Evolutionary conservation across 306 rosid species (phyloP).

Genomic region (Prunus campanulata): DNA sequence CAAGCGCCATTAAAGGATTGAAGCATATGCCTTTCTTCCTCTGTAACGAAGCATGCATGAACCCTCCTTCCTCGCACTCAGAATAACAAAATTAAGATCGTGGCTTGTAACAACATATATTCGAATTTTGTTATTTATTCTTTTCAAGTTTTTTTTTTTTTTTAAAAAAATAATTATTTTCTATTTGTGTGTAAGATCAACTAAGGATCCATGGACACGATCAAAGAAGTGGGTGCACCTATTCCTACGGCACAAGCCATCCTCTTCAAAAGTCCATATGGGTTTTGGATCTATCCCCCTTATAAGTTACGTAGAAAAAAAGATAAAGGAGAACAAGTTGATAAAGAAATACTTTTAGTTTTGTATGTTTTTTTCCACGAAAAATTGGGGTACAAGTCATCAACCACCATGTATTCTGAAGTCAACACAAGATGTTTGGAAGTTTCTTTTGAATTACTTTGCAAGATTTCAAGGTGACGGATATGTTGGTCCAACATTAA

Average conservation of each 20-base stretch:
- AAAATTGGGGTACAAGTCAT: background rate
- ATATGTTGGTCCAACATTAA: no score
- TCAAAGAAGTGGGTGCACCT: background rate
- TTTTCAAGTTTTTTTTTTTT: no score
- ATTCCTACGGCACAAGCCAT: background rate
- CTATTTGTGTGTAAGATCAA: no score
- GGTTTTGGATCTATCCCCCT: background rate
- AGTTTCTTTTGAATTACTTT: background rate
- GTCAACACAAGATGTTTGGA: background rate
- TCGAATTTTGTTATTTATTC: background rate
- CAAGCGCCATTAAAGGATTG: background rate
- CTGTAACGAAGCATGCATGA: background rate
- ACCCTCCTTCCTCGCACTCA: background rate
- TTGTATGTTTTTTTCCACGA: background rate
- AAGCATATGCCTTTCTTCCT: slow-evolving; percentile 6
- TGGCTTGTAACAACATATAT: background rate
- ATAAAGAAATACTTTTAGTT: background rate
- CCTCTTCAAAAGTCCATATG: background rate
- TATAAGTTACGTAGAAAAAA: background rate
- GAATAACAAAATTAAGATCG: background rate
- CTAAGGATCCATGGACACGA: background rate
- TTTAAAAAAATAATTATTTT: no score
- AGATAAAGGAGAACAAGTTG: background rate
- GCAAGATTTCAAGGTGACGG: no score
- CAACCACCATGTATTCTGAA: background rate